Percentiles rank a stretch among this genome's conserved stretches.
Conservation (phyloP, 495 filamentous ascomycete genomes). For the Penicillium lagena region DNA sequence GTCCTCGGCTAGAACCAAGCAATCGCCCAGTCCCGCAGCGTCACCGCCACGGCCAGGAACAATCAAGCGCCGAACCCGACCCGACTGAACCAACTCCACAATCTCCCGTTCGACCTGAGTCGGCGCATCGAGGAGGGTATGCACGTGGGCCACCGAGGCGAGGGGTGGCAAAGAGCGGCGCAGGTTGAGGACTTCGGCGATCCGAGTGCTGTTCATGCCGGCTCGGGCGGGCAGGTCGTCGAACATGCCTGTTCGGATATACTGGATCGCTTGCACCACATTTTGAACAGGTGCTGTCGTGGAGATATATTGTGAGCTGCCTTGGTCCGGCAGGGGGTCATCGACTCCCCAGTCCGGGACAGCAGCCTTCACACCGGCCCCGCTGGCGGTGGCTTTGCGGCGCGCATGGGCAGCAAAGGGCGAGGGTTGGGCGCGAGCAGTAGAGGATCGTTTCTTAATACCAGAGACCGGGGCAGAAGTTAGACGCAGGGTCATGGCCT, state of each 20-base stretch:
- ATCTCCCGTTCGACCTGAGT: slow-evolving; percentile 72
- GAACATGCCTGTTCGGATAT: slow-evolving; percentile 62
- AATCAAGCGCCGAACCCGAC: slow-evolving; percentile 57
- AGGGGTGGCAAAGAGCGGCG: slow-evolving; percentile 61
- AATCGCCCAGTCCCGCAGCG: slow-evolving; percentile 59
- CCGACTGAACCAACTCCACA: slow-evolving; percentile 51
- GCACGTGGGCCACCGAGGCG: slow-evolving; percentile 65
- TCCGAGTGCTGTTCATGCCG: slow-evolving; percentile 70
- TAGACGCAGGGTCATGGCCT: slow-evolving; percentile 38
- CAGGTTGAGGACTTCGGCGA: slow-evolving; percentile 64
- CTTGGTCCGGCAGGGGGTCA: slow-evolving; percentile 31
- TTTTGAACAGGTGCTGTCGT: slow-evolving; percentile 50
- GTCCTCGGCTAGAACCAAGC: slow-evolving; percentile 57
- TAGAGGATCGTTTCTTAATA: slow-evolving; percentile 33
- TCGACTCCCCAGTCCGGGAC: slow-evolving; percentile 43
- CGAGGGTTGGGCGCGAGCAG: slow-evolving; percentile 25
- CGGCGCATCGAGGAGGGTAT: slow-evolving; percentile 56
- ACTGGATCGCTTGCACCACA: slow-evolving; percentile 57
- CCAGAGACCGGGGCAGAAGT: slow-evolving; percentile 41
- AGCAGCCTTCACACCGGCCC: slow-evolving; percentile 20
- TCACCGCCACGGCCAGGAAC: slow-evolving; percentile 59
- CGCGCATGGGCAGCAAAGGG: slow-evolving; percentile 50
- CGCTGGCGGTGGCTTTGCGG: slow-evolving; percentile 45
- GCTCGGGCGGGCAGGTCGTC: slow-evolving; percentile 55
- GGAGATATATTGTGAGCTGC: slow-evolving; percentile 29